Evolutionary conservation across 306 rosid species (phyloP), one percentile per base, ranked within the genome.

Genomic region (Vigna angularis): DNA sequence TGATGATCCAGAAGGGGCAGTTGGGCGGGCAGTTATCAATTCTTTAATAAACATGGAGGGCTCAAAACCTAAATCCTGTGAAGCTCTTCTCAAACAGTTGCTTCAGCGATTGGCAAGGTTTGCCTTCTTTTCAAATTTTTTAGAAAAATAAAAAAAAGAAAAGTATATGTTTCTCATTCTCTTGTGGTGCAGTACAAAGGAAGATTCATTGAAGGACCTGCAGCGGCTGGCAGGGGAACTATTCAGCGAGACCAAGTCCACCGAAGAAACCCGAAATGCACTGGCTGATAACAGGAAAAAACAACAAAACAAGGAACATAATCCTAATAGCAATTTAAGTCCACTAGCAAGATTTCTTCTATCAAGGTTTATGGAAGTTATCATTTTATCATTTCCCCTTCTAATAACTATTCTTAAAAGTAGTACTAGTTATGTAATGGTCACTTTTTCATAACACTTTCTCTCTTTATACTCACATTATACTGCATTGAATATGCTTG

Each of bases 301-400:
- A 82, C 96, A 83, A 82, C 94, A 80, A 73, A 87, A 80, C 86
- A 91, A 81, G 89, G 97, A 90, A 38, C 79, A 68, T 82, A 6
- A 36, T 36, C 78, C 96, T 59, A 86, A 90, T 71, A 83, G 93
- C 81, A 96, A 91, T 81, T 83, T 91, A 81, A 96, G 97, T 76
- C 93, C 99, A 14, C 94, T 96, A 4, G 99, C 99, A 51, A 87
- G 97, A 87, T 96, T 96, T 86, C 91, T 96, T 87, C 93, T 96
- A 70, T 91, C 99, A 51, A 96, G 99, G 99, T 96, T 78, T 62
- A 83, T 78, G 50, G 24, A 74, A 79, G 69, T 80, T 77, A 22
- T 70, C 36, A 20, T 83, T 82, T 72, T 77, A 22, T 66, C 36
- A 20, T 83, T 82, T 72, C 30, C 63, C 75, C 49, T 3, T 17